phyloP scores from a whole-genome alignment of 2,329 filamentous ascomycete genomes.

The Aspergillus udagawae region DNA sequence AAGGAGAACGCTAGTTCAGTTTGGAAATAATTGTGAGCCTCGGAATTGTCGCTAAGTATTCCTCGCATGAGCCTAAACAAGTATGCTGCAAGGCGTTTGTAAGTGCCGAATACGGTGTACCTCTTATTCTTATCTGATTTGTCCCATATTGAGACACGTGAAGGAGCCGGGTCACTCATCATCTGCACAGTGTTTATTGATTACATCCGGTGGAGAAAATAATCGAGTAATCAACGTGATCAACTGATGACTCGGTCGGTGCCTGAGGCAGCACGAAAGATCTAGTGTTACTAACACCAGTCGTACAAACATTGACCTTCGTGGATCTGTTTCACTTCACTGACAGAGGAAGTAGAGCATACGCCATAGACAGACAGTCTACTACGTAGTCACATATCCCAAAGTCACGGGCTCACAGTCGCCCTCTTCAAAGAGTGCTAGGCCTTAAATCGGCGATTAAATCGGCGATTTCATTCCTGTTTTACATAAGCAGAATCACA shows the following conservation, averaged over 20 bases:
- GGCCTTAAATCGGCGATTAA: too few species aligned
- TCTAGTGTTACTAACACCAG: neutral
- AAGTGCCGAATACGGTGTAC: neutral
- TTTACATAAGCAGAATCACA: conserved; percentile 2
- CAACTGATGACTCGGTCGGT: neutral
- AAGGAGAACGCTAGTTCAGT: neutral
- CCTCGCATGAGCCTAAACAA: neutral
- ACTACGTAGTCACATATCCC: neutral
- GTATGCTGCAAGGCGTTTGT: neutral
- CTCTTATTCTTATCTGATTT: neutral
- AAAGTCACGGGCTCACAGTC: neutral
- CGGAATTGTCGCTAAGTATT: neutral
- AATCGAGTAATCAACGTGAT: neutral
- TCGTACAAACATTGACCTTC: neutral
- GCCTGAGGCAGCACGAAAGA: neutral
- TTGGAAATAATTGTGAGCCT: neutral
- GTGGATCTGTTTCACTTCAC: neutral
- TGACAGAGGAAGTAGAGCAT: neutral
- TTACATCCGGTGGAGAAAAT: neutral
- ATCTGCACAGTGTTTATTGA: too few species aligned
- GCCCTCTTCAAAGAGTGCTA: neutral
- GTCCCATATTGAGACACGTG: neutral
- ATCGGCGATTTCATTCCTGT: neutral
- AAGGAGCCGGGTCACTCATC: neutral
- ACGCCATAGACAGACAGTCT: neutral